Evolutionary conservation across 768 basidiomycete genomes (phyloP).

Genomic region (Leccinum uliginosum): DNA sequence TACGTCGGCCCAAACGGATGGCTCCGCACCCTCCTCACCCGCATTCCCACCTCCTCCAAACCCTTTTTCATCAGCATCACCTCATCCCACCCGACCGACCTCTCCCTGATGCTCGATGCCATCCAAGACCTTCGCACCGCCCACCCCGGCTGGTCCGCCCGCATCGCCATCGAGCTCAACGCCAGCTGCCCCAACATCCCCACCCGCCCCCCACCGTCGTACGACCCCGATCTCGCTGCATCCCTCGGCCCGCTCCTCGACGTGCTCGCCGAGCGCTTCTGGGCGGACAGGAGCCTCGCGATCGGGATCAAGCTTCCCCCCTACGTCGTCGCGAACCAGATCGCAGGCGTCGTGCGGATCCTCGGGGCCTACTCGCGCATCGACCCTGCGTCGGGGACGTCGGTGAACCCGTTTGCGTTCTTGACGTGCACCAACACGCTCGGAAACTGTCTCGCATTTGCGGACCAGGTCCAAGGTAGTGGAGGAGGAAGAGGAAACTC

Average conservation of each 20-base stretch:
- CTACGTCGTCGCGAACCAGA: constrained; percentile 60
- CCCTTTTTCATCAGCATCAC: constrained; percentile 83
- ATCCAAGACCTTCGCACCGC: constrained; percentile 55
- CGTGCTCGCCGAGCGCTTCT: constrained; percentile 47
- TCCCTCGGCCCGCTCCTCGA: constrained; percentile 49
- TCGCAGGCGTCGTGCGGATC: constrained; percentile 46
- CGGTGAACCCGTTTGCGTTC: constrained; percentile 58
- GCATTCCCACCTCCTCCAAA: constrained; percentile 38
- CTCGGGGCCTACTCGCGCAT: constrained; percentile 38
- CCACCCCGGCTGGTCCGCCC: constrained; percentile 31
- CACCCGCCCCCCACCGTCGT: constrained; percentile 59
- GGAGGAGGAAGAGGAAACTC: background rate
- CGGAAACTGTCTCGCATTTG: constrained; percentile 62
- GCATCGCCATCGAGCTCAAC: constrained; percentile 76
- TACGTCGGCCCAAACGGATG: constrained; percentile 52
- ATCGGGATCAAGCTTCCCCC: constrained; percentile 81
- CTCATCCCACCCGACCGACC: constrained; percentile 47
- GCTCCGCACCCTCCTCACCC: constrained; percentile 44
- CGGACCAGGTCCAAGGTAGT: constrained; percentile 47
- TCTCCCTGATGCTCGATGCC: constrained; percentile 51
- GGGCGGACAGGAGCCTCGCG: constrained; percentile 50
- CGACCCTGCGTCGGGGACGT: constrained; percentile 7
- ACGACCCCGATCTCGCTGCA: constrained; percentile 46
- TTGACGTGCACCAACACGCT: constrained; percentile 80
- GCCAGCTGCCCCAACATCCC: constrained; percentile 81